A percentile compares a stretch with the other conserved stretches of the same genome.
Evolutionary conservation across 1,139 yeast genomes (phyloP).

Genomic region (Dujonia santamariae): DNA sequence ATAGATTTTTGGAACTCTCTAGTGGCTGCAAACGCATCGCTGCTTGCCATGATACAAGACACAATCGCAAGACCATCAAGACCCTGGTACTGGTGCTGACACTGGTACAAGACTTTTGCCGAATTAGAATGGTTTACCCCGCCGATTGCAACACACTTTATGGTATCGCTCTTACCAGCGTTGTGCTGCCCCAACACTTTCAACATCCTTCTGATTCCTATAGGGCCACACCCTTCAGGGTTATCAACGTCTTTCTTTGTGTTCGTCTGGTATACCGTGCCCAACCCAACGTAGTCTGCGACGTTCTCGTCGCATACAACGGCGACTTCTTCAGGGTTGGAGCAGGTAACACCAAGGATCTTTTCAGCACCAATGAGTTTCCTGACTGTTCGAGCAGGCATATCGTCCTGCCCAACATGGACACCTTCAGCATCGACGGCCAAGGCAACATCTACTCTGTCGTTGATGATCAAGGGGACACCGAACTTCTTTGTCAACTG

Average conservation of each 20-base stretch:
- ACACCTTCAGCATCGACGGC: conserved; percentile 91
- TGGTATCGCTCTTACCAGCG: conserved; percentile 15
- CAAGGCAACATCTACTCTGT: conserved; percentile 83
- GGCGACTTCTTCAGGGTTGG: conserved; percentile 54
- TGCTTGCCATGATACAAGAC: conserved; percentile 76
- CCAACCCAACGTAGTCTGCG: conserved; percentile 85
- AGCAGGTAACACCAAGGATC: conserved; percentile 79
- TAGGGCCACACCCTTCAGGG: conserved; percentile 54
- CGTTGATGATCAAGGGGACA: conserved; percentile 84
- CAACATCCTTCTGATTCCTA: conserved; percentile 60
- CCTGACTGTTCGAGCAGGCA: conserved; percentile 63
- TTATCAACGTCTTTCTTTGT: conserved; percentile 60
- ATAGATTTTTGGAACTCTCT: conserved; percentile 17
- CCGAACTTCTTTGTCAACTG: conserved; percentile 53
- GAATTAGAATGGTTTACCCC: conserved; percentile 72
- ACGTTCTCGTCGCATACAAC: conserved; percentile 50
- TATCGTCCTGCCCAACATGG: conserved; percentile 93
- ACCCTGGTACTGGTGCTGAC: conserved; percentile 37
- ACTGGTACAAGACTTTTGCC: conserved; percentile 50
- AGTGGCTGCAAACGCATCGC: conserved; percentile 57
- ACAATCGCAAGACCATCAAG: conserved; percentile 86
- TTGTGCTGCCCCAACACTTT: conserved; percentile 41
- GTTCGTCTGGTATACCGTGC: conserved; percentile 71
- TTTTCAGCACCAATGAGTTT: conserved; percentile 66
- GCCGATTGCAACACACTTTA: conserved; percentile 79